Percentiles rank a stretch among this genome's conserved stretches.
These are phyloP conservation scores for Talaromyces albobiverticillius DNA, from an alignment of 2,329 filamentous ascomycete genomes.

Conservation along the genomic window DNA sequence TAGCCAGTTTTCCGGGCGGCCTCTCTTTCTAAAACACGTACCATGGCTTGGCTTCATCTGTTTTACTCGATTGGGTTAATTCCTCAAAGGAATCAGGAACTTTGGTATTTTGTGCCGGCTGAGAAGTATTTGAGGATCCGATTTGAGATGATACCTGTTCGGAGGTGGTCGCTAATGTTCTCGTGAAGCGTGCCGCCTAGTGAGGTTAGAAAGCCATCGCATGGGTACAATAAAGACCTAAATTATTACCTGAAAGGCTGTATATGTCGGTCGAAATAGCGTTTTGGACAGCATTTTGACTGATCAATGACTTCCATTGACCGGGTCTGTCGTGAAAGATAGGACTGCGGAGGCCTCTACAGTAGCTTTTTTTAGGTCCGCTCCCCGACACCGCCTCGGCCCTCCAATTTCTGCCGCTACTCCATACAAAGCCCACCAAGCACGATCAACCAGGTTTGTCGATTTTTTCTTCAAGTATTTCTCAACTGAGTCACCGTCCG, in stretches of 20 bases:
- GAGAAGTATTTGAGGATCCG: neutral
- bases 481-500: neutral
- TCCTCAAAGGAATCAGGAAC: neutral
- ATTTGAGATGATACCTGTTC: neutral
- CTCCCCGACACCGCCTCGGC: conserved; percentile 14
- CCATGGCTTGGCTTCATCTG: conserved; percentile 10
- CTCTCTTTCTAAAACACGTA: neutral
- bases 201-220: neutral
- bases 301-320: conserved; percentile 11
- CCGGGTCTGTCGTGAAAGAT: neutral
- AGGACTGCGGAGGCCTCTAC: neutral
- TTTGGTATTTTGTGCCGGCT: conserved; percentile 1
- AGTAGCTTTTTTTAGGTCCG: conserved; percentile 1
- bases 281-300: conserved; percentile 10
- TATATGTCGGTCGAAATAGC: conserved; percentile 1
- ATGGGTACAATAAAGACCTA: neutral
- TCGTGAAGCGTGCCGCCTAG: conserved; percentile 11
- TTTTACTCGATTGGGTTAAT: neutral
- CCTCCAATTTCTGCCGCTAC: conserved; percentile 1
- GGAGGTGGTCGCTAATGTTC: conserved; percentile 10
- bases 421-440: conserved; percentile 7
- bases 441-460: conserved; percentile 1
- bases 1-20: neutral
- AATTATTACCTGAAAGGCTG: conserved; percentile 8
- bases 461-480: neutral